Conservation (phyloP, 2,329 filamentous ascomycete genomes). For the Delphinella strobiligena region DNA sequence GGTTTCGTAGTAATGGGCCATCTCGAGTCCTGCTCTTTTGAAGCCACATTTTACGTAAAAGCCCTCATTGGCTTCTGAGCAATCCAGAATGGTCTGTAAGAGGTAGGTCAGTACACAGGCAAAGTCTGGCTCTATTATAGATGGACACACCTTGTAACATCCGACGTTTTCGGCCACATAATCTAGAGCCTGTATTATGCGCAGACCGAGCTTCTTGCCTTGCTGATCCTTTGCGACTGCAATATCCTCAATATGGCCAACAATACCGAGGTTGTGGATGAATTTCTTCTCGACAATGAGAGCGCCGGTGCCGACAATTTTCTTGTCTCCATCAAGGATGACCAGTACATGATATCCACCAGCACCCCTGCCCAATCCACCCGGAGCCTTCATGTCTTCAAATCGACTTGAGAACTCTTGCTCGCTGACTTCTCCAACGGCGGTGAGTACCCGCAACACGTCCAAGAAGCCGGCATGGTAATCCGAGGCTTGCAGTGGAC, state of each 20-base stretch:
- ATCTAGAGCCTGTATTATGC: constrained; percentile 89
- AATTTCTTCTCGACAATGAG: constrained; percentile 91
- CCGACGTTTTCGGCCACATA: constrained; percentile 76
- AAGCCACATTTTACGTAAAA: constrained; percentile 99
- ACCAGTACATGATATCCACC: constrained; percentile 79
- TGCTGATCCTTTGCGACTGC: constrained; percentile 91
- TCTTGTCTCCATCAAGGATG: constrained; percentile 58
- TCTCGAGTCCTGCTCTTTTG: constrained; percentile 80
- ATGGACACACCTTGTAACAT: constrained; percentile 64
- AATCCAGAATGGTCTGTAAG: constrained; percentile 75
- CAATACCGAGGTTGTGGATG: constrained; percentile 68
- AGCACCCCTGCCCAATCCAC: constrained; percentile 37
- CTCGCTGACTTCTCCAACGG: constrained; percentile 74
- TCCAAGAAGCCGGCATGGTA: constrained; percentile 77
- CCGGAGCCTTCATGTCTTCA: constrained; percentile 54
- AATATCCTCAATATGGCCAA: constrained; percentile 97
- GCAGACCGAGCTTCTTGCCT: constrained; percentile 87
- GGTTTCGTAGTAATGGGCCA: constrained; percentile 78
- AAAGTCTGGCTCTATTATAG: neutral
- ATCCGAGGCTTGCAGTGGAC: constrained; percentile 67
- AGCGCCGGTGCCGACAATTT: constrained; percentile 81
- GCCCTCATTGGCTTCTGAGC: constrained; percentile 88
- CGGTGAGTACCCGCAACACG: constrained; percentile 81
- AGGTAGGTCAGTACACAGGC: constrained; percentile 1
- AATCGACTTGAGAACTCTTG: constrained; percentile 68